phyloP scores from a whole-genome alignment of 768 basidiomycete genomes.

The Termitomyces titanicus region DNA sequence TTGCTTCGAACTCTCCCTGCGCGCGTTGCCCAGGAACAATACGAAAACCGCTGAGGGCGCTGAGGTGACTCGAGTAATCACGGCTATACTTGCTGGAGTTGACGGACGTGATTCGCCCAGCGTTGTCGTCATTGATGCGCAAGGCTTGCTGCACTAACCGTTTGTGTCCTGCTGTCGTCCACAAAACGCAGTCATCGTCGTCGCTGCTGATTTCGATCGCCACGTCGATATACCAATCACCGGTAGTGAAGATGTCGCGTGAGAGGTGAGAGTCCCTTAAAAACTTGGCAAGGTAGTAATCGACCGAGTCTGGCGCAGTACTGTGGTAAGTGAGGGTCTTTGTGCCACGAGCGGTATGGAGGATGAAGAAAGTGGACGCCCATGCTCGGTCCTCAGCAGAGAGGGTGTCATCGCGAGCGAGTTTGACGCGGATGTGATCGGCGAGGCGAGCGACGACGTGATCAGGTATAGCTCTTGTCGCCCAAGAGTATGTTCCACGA shows the following conservation, averaged over 20 bases:
- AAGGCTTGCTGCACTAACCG: neutral
- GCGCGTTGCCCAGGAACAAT: conserved; percentile 7
- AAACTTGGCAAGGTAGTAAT: neutral
- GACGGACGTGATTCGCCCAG: neutral
- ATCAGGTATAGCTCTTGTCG: conserved; percentile 15
- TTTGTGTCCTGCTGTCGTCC: conserved; percentile 6
- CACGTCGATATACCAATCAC: conserved; percentile 21
- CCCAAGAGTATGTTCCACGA: conserved; percentile 15
- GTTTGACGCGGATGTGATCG: conserved; percentile 14
- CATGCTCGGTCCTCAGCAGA: conserved; percentile 6
- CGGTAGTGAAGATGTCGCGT: neutral
- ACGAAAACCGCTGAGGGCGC: conserved; percentile 8
- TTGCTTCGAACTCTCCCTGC: neutral
- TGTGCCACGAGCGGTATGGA: conserved; percentile 24
- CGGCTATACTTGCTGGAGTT: conserved; percentile 6
- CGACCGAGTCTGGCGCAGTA: neutral
- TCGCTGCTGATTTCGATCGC: conserved; percentile 15
- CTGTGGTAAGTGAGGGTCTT: conserved; percentile 20
- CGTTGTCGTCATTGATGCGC: neutral
- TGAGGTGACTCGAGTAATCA: conserved; percentile 14
- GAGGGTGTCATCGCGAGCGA: conserved; percentile 1
- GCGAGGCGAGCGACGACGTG: conserved; percentile 7
- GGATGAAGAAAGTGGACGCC: conserved; percentile 19
- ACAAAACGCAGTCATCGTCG: conserved; percentile 10
- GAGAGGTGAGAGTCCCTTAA: neutral